phyloP scores from a whole-genome alignment of 768 basidiomycete genomes.

The Podaxis sp. region DNA sequence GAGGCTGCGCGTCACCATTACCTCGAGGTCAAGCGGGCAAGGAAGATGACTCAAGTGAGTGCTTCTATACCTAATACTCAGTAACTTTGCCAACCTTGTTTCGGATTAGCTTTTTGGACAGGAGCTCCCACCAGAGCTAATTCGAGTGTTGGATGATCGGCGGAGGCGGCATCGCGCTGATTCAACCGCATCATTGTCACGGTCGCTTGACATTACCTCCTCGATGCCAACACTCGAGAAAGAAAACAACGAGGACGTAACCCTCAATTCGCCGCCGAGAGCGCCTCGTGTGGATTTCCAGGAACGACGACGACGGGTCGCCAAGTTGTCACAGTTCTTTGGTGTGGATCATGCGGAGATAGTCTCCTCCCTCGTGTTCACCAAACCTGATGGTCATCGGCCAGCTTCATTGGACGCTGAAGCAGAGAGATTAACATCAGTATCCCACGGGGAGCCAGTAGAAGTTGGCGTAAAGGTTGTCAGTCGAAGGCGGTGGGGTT shows the following conservation, averaged over 20 bases:
- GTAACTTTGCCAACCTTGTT: neutral
- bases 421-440: neutral
- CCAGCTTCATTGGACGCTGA: neutral
- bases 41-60: constrained; percentile 50
- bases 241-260: neutral
- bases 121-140: constrained; percentile 42
- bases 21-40: constrained; percentile 42
- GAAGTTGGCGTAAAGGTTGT: constrained; percentile 40
- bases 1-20: constrained; percentile 27
- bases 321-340: constrained; percentile 57
- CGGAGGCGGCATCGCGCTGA: constrained; percentile 1
- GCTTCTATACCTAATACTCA: neutral
- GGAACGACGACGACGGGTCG: constrained; percentile 38
- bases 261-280: neutral
- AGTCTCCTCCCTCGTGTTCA: constrained; percentile 21
- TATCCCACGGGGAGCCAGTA: constrained; percentile 6
- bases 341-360: constrained; percentile 51
- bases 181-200: constrained; percentile 3
- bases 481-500: constrained; percentile 40
- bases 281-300: constrained; percentile 3
- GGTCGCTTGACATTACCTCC: neutral
- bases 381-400: neutral
- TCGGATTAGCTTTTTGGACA: constrained; percentile 44
- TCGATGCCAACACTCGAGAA: constrained; percentile 1
- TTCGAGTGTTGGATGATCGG: constrained; percentile 21